phyloP scores from a whole-genome alignment of 768 basidiomycete genomes.

The Asterophora lycoperdoides region DNA sequence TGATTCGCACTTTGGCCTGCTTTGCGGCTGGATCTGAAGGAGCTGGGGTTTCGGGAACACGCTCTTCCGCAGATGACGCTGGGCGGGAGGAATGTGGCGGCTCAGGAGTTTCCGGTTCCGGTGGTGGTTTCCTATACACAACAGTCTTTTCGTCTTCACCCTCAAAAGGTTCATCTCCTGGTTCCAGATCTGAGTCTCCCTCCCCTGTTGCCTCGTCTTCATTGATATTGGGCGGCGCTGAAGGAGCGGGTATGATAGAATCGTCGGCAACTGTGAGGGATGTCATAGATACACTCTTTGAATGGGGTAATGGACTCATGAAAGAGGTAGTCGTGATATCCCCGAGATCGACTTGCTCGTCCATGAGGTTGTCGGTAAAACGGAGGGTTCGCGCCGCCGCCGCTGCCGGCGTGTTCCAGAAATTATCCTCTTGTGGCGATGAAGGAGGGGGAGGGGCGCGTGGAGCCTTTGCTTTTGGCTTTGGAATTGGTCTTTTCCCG shows the following conservation, averaged over 20 bases:
- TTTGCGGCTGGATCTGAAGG: slow-evolving; percentile 8
- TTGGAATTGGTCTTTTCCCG: slow-evolving; percentile 8
- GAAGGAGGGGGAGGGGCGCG: slow-evolving; percentile 11
- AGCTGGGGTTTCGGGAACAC: neutral
- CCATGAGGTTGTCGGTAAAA: slow-evolving; percentile 59
- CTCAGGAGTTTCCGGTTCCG: neutral
- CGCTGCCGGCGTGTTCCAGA: slow-evolving; percentile 60
- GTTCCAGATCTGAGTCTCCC: neutral
- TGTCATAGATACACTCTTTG: neutral
- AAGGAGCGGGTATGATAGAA: neutral
- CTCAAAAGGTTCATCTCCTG: neutral
- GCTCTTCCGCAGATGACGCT: neutral
- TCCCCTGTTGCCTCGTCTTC: neutral
- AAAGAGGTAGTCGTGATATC: slow-evolving; percentile 49
- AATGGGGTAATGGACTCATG: slow-evolving; percentile 25
- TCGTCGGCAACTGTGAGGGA: neutral
- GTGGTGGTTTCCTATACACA: neutral
- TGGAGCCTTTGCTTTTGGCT: slow-evolving; percentile 16
- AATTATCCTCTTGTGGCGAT: slow-evolving; percentile 48
- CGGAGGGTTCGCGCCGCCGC: slow-evolving; percentile 51
- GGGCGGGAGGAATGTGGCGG: neutral
- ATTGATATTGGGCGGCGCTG: neutral
- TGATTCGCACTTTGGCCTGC: slow-evolving; percentile 44
- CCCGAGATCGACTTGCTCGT: slow-evolving; percentile 58
- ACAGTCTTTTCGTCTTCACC: neutral